phyloP scores from a whole-genome alignment of 495 filamentous ascomycete species.

The Coniosporium apollinis region DNA sequence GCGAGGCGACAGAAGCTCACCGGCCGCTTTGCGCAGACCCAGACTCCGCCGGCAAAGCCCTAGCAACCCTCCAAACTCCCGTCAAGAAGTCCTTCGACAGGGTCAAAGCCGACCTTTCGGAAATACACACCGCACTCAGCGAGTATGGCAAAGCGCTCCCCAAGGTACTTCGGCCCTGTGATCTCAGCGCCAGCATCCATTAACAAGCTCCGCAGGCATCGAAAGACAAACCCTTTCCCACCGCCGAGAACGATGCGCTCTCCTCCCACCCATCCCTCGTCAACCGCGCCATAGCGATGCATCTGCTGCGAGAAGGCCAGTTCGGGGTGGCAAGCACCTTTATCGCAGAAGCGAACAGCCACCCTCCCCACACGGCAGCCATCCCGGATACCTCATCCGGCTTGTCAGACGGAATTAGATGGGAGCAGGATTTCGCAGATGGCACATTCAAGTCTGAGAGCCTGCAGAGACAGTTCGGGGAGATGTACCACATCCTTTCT shows the following conservation, averaged over 20 bases:
- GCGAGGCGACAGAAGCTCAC: background rate
- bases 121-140: slow-evolving; percentile 57
- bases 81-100: slow-evolving; percentile 60
- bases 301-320: slow-evolving; percentile 84
- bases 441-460: slow-evolving; percentile 13
- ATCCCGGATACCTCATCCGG: slow-evolving; percentile 6
- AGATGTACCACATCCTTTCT: slow-evolving; percentile 81
- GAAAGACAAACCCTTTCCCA: slow-evolving; percentile 57
- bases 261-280: slow-evolving; percentile 57
- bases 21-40: slow-evolving; percentile 36
- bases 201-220: slow-evolving; percentile 40
- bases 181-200: background rate
- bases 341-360: slow-evolving; percentile 41
- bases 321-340: slow-evolving; percentile 77
- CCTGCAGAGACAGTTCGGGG: slow-evolving; percentile 66
- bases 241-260: slow-evolving; percentile 66
- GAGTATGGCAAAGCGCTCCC: slow-evolving; percentile 71
- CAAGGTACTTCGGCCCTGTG: slow-evolving; percentile 42
- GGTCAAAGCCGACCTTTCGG: slow-evolving; percentile 63
- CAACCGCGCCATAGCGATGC: slow-evolving; percentile 90
- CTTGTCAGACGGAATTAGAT: slow-evolving; percentile 7
- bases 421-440: slow-evolving; percentile 12
- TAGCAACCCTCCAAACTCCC: slow-evolving; percentile 73
- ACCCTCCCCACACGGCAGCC: slow-evolving; percentile 9
- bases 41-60: slow-evolving; percentile 44